These are phyloP conservation scores for Symmetrospora coprosmae DNA, from an alignment of 768 basidiomycete genomes.

Conservation along the genomic window DNA sequence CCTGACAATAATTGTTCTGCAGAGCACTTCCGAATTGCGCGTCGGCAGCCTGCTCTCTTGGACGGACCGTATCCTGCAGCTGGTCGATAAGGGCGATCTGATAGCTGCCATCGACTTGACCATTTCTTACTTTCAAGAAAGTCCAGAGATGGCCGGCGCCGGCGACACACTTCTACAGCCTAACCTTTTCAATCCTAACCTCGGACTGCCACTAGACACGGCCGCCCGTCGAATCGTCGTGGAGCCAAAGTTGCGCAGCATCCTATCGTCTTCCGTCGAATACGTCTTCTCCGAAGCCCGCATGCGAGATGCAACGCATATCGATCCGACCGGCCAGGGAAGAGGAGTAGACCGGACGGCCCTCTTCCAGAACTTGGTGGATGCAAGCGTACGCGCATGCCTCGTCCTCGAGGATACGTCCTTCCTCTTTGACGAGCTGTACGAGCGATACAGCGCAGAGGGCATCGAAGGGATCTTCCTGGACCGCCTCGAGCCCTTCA, in stretches of 20 bases:
- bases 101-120: slow-evolving; percentile 76
- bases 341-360: slow-evolving; percentile 83
- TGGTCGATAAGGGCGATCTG: slow-evolving; percentile 75
- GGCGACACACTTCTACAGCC: slow-evolving; percentile 38
- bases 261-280: slow-evolving; percentile 71
- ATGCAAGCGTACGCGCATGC: slow-evolving; percentile 61
- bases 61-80: slow-evolving; percentile 77
- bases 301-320: slow-evolving; percentile 75
- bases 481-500: slow-evolving; percentile 61
- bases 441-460: slow-evolving; percentile 68
- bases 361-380: slow-evolving; percentile 76
- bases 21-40: slow-evolving; percentile 46
- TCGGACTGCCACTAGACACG: slow-evolving; percentile 61
- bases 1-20: background rate
- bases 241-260: slow-evolving; percentile 58
- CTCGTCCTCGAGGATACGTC: slow-evolving; percentile 65
- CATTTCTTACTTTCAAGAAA: slow-evolving; percentile 62
- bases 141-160: slow-evolving; percentile 29
- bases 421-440: slow-evolving; percentile 84
- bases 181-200: no score
- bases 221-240: slow-evolving; percentile 51
- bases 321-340: slow-evolving; percentile 50
- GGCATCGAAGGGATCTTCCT: slow-evolving; percentile 79
- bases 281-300: slow-evolving; percentile 94
- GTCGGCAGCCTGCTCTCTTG: slow-evolving; percentile 82